These are phyloP conservation scores for Plasmodium vivax DNA, from an alignment of 169 alveolate genomes.

Conservation along the genomic window DNA sequence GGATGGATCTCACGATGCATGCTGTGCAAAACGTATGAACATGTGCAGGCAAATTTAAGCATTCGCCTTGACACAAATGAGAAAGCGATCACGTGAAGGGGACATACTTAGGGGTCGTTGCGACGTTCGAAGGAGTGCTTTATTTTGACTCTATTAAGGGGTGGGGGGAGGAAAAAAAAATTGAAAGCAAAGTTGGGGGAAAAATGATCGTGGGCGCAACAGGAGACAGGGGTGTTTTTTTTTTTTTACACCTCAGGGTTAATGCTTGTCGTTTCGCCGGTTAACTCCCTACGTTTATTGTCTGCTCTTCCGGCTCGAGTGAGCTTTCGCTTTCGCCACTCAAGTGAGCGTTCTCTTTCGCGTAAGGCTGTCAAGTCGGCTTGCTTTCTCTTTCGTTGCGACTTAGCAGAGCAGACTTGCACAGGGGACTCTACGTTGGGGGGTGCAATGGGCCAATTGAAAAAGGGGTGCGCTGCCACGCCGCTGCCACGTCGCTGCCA, in stretches of 20 bases:
- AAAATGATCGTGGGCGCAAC: conserved; percentile 14
- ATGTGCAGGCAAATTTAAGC: not conserved
- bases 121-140: not conserved
- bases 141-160: not conserved
- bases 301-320: not conserved
- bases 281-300: not conserved
- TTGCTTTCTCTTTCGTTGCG: not conserved
- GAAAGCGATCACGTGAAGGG: not conserved
- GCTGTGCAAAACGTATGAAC: not conserved
- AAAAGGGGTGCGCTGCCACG: not conserved
- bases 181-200: not conserved
- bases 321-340: not conserved
- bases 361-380: not conserved
- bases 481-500: too few relatives aligned
- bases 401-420: not conserved
- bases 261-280: not conserved
- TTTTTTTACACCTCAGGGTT: not conserved
- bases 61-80: not conserved
- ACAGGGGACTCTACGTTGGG: not conserved
- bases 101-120: not conserved
- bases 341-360: not conserved
- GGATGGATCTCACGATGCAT: not conserved
- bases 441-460: not conserved
- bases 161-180: not conserved
- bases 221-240: not conserved